Evolutionary conservation across 2,329 filamentous ascomycete species (phyloP), one percentile per base, ranked within the genome.

Genomic region (Xylariaceae sp.): DNA sequence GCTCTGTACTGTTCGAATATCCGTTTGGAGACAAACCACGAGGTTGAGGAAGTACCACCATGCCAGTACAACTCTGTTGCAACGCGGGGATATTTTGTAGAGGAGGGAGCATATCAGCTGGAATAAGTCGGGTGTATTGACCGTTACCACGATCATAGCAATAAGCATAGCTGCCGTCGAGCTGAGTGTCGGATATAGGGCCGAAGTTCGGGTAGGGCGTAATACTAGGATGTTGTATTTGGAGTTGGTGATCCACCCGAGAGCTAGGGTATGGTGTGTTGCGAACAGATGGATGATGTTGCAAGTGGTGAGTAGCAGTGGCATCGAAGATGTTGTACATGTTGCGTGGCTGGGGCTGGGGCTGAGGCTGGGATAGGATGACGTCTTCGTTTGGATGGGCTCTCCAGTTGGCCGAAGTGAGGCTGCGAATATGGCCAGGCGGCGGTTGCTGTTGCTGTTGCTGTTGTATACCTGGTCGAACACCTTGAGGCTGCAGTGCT

Each of bases 121-220:
- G 82, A 12, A 87, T 73, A 0, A 87, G 77, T 3, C 79, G 75
- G 4, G 84, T 85, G 56, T 78, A 81, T 43, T 75, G 71, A 3
- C 84, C 84, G 56, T 84, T 78, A 7, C 79, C 79, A 6, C 84
- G 71, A 48, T 81, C 77, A 49, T 82, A 78, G 61, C 77, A 84
- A 67, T 87, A 87, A 2, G 74, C 77, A 53, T 76, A 80, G 12
- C 69, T 65, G 29, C 55, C 24, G 12, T 74, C 68, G 11, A 71
- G 60, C 45, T 69, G 67, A 28, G 57, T 29, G 4, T 70, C 69
- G 31, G 63, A 44, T 56, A 68, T 28, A 24, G 43, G 33, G 17
- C 37, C 43, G 28, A 50, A 14, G 26, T 16, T 63, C 8, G 57
- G 44, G 43, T 65, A 65, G 2, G 60, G 28, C 34, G 47, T 36